These are phyloP conservation scores for Dictyostelium citrinum DNA, from an alignment of 78 protist genomes.

Conservation along the genomic window DNA sequence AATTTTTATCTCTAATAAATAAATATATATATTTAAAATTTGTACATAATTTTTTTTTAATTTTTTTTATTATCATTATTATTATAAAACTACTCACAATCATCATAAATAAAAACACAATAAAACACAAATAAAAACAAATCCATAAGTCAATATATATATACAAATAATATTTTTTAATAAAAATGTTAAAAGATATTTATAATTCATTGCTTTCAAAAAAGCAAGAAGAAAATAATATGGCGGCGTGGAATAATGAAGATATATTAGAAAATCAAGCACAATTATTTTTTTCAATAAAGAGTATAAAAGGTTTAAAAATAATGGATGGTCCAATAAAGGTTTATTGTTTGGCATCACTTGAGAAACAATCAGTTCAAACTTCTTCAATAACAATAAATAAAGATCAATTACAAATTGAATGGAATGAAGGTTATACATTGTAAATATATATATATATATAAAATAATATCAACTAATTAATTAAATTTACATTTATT, in stretches of 20 bases:
- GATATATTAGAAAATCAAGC: slow-evolving; percentile 39
- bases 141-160: no score
- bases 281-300: slow-evolving; percentile 60
- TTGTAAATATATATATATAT: slow-evolving; percentile 71
- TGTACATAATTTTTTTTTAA: no score
- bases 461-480: no score
- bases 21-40: no score
- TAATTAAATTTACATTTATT: not conserved
- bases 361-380: slow-evolving; percentile 66
- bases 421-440: slow-evolving; percentile 79
- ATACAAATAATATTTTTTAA: no score
- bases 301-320: slow-evolving; percentile 61
- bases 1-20: no score
- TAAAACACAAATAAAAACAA: not conserved
- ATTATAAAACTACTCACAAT: no score
- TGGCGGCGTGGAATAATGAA: not conserved
- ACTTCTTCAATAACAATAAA: slow-evolving; percentile 18
- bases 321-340: not conserved
- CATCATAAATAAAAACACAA: no score
- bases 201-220: slow-evolving; percentile 16
- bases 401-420: not conserved
- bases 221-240: not conserved
- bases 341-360: slow-evolving; percentile 56
- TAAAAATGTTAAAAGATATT: slow-evolving; percentile 11
- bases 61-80: no score